These are phyloP conservation scores for Metschnikowia arizonensis DNA, from an alignment of 805 yeast genomes.

Conservation along the genomic window DNA sequence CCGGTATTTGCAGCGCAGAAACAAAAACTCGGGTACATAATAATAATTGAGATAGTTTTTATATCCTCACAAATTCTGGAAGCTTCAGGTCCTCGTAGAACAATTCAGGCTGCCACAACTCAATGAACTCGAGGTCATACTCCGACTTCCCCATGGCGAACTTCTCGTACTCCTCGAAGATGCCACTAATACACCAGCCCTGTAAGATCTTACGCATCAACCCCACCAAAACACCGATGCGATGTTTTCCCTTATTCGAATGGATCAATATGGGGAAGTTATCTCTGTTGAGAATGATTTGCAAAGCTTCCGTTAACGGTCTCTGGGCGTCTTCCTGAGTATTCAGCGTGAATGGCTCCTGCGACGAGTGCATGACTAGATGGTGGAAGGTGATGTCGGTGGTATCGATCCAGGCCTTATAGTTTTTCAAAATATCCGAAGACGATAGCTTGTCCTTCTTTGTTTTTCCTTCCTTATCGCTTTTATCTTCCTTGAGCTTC, in stretches of 20 bases:
- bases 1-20: background rate
- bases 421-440: conserved; percentile 48
- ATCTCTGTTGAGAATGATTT: conserved; percentile 53
- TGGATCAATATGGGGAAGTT: conserved; percentile 88
- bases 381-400: conserved; percentile 54
- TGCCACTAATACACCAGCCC: conserved; percentile 91
- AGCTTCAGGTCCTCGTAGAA: conserved; percentile 42
- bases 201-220: conserved; percentile 78
- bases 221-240: conserved; percentile 93
- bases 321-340: conserved; percentile 33
- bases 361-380: conserved; percentile 66
- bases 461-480: conserved; percentile 16
- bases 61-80: conserved; percentile 61
- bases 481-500: conserved; percentile 9
- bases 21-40: background rate
- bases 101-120: conserved; percentile 67
- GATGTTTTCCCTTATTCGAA: conserved; percentile 95
- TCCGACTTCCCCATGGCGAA: conserved; percentile 94
- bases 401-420: conserved; percentile 60
- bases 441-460: conserved; percentile 48
- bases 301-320: conserved; percentile 54
- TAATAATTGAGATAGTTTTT: background rate
- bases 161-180: conserved; percentile 88
- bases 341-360: conserved; percentile 66
- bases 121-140: conserved; percentile 85